These are phyloP conservation scores for Porodaedalea pini DNA, from an alignment of 1,284 basidiomycete species.

Conservation along the genomic window DNA sequence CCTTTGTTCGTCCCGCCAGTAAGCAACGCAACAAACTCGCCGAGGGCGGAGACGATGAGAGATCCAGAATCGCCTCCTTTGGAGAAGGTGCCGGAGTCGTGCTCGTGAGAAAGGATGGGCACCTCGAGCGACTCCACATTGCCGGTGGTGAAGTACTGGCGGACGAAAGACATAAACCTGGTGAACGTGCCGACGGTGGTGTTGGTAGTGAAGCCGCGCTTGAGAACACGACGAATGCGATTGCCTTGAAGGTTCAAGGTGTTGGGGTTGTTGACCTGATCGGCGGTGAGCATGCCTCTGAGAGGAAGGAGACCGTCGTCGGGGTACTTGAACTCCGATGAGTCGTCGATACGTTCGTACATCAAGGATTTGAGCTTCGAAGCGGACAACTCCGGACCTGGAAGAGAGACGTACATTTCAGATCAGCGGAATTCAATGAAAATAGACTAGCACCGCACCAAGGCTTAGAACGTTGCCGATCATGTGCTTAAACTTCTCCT, in stretches of 20 bases:
- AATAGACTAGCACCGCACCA: slow-evolving; percentile 37
- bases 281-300: slow-evolving; percentile 21
- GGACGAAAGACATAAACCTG: slow-evolving; percentile 31
- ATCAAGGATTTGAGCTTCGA: slow-evolving; percentile 25
- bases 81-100: slow-evolving; percentile 33
- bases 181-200: slow-evolving; percentile 33
- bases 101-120: slow-evolving; percentile 30
- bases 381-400: slow-evolving; percentile 28
- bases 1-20: slow-evolving; percentile 30
- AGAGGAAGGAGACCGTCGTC: slow-evolving; percentile 17
- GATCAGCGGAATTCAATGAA: slow-evolving; percentile 35
- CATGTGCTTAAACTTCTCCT: slow-evolving; percentile 23
- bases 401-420: slow-evolving; percentile 21
- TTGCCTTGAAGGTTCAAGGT: slow-evolving; percentile 21
- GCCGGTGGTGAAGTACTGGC: slow-evolving; percentile 29
- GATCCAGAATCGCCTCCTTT: slow-evolving; percentile 37
- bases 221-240: slow-evolving; percentile 31
- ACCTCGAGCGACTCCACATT: slow-evolving; percentile 32
- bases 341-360: slow-evolving; percentile 21
- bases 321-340: slow-evolving; percentile 24
- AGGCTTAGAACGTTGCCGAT: slow-evolving; percentile 30
- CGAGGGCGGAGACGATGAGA: slow-evolving; percentile 27
- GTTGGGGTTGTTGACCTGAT: slow-evolving; percentile 20
- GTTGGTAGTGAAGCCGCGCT: slow-evolving; percentile 31
- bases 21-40: slow-evolving; percentile 31